Conservation (phyloP, 768 basidiomycete genomes). For the Pholiota molesta region DNA sequence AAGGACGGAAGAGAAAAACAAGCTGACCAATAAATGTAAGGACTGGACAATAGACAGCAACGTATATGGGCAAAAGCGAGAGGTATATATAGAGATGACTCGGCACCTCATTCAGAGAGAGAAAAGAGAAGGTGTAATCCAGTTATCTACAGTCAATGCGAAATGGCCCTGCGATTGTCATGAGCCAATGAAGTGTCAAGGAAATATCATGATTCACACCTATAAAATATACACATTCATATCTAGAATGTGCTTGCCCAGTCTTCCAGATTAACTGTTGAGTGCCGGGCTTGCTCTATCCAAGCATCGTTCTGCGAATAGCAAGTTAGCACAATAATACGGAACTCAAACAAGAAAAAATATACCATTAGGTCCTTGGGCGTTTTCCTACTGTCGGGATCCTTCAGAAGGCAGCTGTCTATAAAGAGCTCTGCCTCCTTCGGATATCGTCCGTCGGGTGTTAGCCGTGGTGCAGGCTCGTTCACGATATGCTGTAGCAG, state of each 20-base stretch:
- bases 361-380: constrained; percentile 87
- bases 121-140: constrained; percentile 5
- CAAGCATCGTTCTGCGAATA: constrained; percentile 65
- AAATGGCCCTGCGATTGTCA: not conserved
- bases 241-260: constrained; percentile 77
- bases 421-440: constrained; percentile 82
- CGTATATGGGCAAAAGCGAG: not conserved
- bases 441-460: constrained; percentile 71
- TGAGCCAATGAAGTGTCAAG: not conserved
- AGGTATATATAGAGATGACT: constrained; percentile 8
- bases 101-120: constrained; percentile 1
- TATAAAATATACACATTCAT: constrained; percentile 1
- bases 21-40: constrained; percentile 6
- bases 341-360: constrained; percentile 14
- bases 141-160: constrained; percentile 6
- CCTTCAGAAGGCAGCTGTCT: constrained; percentile 89
- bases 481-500: constrained; percentile 98
- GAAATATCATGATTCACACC: not conserved
- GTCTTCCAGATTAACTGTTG: constrained; percentile 71
- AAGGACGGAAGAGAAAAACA: constrained; percentile 10
- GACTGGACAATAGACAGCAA: not conserved
- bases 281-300: constrained; percentile 65
- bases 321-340: constrained; percentile 4
- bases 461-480: constrained; percentile 91
- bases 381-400: constrained; percentile 79